A percentile compares a stretch with the other conserved stretches of the same genome.
phyloP scores from a whole-genome alignment of 768 basidiomycete species.

The Russula brevipes region DNA sequence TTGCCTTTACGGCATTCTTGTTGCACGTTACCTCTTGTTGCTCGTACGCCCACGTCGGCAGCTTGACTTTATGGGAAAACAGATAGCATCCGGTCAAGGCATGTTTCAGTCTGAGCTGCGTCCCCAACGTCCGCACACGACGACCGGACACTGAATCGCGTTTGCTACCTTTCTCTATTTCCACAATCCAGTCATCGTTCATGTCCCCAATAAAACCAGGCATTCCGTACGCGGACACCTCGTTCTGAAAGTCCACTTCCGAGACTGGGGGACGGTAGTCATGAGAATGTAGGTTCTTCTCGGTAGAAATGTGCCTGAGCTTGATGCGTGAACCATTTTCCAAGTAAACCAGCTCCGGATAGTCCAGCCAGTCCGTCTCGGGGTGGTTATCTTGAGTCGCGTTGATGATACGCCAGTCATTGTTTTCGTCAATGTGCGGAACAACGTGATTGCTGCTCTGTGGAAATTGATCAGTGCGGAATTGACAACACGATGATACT shows the following conservation, averaged over 20 bases:
- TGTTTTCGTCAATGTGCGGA: constrained; percentile 96
- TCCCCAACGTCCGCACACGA: constrained; percentile 73
- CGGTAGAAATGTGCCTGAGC: constrained; percentile 71
- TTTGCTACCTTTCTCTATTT: constrained; percentile 67
- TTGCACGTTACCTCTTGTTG: constrained; percentile 99
- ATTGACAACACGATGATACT: constrained; percentile 8
- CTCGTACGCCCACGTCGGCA: constrained; percentile 96
- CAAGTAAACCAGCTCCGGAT: constrained; percentile 57
- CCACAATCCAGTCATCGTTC: constrained; percentile 91
- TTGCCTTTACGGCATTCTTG: constrained; percentile 85
- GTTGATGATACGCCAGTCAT: constrained; percentile 84
- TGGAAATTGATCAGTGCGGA: background rate
- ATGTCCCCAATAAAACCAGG: constrained; percentile 79
- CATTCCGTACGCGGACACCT: constrained; percentile 92
- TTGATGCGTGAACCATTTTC: constrained; percentile 66
- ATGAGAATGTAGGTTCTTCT: constrained; percentile 90
- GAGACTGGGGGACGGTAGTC: constrained; percentile 91
- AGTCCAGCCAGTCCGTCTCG: constrained; percentile 44
- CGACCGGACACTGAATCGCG: constrained; percentile 62
- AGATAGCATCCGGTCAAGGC: constrained; percentile 88
- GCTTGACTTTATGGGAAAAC: constrained; percentile 96
- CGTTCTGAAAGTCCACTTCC: constrained; percentile 98
- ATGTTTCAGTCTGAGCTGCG: constrained; percentile 79
- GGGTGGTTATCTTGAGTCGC: constrained; percentile 47
- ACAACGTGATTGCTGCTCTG: constrained; percentile 99